Base-by-base conservation (phyloP, 1,284 basidiomycete species). In the Trichosporon sp. region DNA sequence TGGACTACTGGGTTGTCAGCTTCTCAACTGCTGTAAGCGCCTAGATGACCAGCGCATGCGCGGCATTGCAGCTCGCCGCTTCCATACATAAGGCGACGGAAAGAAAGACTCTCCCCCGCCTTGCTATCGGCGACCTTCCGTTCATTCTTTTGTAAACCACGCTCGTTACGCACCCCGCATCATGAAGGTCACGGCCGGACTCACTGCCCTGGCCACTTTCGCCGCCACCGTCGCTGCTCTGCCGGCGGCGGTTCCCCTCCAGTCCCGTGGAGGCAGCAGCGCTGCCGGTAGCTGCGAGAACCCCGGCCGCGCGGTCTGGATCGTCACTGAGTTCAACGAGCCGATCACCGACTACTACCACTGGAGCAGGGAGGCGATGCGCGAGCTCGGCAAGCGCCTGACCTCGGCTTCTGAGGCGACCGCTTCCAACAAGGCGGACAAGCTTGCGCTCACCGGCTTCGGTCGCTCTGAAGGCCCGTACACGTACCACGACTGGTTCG, bases 361-460 rank as follows among this genome's bases (percentile, higher is more conserved):
- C 32, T 35, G 63, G 13, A 38, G 53, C 47, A 34, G 56, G 21
- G 62, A 31, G 11, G 66, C 44, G n/a, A 21, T 27, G 23, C 63
- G 38, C 23, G 47, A 64, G 8, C 7, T 67, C 32, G 21, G 56
- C 25, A 21, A 64, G 15, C 53, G 53, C 62, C 66, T 67, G 18
- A 67, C 62, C 18, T 27, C 64, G 5, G 32, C 29, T 7, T 12
- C 62, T 9, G 25, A 62, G 35, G 66, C 66, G 6, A 62, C 38
- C 9, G 60, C 25, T 3, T 34, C 13, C 29, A 62, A 66, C 58
- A 66, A 66, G 65, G 65, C 65, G 27, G 66, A 67, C 62, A 51
- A 35, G 23, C 23, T 67, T 18, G 62, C 62, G 9, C 34, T 67
- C 47, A 27, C 38, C 12, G 7, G 21, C 29, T 64, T 67, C 58